Conservation (phyloP, 2,329 filamentous ascomycete species). For the Cyphellophora attinorum region DNA sequence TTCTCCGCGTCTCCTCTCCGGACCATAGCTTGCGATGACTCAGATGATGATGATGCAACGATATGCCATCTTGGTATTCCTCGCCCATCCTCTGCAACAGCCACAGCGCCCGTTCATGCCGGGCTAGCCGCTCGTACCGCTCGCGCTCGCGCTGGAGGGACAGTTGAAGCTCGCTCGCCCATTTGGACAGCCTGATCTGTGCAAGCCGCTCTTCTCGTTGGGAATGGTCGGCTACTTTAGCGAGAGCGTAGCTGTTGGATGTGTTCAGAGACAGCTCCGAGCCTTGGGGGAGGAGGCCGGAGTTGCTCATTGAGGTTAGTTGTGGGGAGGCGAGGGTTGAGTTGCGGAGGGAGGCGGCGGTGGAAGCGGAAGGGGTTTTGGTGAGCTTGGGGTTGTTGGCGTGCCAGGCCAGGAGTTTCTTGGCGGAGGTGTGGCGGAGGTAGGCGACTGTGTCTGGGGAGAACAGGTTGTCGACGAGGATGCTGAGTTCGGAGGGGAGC, state of each 20-base stretch:
- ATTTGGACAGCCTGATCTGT: conserved; percentile 66
- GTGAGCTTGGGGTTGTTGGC: conserved; percentile 25
- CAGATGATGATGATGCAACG: conserved; percentile 40
- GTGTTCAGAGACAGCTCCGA: conserved; percentile 20
- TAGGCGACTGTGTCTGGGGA: conserved; percentile 68
- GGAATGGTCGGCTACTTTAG: conserved; percentile 50
- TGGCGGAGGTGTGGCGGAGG: conserved; percentile 71
- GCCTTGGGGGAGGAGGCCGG: conserved; percentile 19
- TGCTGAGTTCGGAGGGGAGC: conserved; percentile 60
- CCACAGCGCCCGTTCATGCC: conserved; percentile 59
- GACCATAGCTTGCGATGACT: conserved; percentile 14
- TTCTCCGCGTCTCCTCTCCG: conserved; percentile 11
- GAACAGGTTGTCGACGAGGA: conserved; percentile 65
- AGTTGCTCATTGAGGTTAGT: conserved; percentile 17
- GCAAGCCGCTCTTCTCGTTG: conserved; percentile 52
- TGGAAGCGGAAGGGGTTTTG: conserved; percentile 16
- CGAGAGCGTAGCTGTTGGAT: conserved; percentile 47
- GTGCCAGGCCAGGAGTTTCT: conserved; percentile 70
- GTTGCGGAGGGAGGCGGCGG: conserved; percentile 15
- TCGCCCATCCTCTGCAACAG: conserved; percentile 57
- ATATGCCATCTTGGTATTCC: conserved; percentile 57
- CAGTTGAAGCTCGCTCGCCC: conserved; percentile 71
- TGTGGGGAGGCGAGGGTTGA: conserved; percentile 19
- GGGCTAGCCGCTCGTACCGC: conserved; percentile 54
- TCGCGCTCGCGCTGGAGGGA: conserved; percentile 65